Base-by-base conservation (phyloP, 306 rosid species). In the Rosa multiflora region DNA sequence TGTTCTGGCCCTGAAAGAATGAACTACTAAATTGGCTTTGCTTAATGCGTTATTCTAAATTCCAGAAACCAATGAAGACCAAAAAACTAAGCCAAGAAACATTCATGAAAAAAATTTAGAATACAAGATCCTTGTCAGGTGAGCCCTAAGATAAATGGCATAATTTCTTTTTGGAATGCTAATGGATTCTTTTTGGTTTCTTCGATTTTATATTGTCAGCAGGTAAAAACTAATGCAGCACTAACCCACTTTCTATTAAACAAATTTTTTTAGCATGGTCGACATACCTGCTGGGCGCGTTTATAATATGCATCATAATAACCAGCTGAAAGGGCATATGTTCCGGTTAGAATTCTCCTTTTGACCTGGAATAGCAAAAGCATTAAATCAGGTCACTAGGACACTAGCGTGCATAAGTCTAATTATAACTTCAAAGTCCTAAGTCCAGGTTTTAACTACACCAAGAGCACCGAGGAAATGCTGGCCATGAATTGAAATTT, bases 261-360 rank as follows among this genome's bases (percentile, higher is more conserved):
- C 79, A 26, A 66, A 72, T 58, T 12, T 20, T 49, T 14, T 67
- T 51, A 64, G 72, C 75, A 66, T 13, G 74, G 76, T 72, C 44
- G 43, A 66, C 40, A 82, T 6, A 95, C 99, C 99, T 95, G 99
- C 79, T 95, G 99, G 75, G 99, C 99, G 4, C 96, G 96, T 85
- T 95, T 95, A 92, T 95, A 93, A 85, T 90, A 95, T 77, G 98
- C 98, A 86, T 95, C 99, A 87, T 95, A 95, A 84, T 95, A 95
- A 84, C 98, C 99, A 70, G 99, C 97, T 51, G 99, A 95, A 83
- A 95, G 99, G 43, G 96, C 97, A 85, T 95, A 95, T 37, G 98
- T 91, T 74, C 99, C 99, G 80, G 85, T 91, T 82, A 95, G 86
- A 83, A 95, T 93, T 87, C 99, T 95, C 98, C 87, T 91, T 89